Evolutionary conservation across 495 filamentous ascomycete genomes (phyloP), one percentile per base, ranked within the genome.

Genomic region (Apodospora peruviana): DNA sequence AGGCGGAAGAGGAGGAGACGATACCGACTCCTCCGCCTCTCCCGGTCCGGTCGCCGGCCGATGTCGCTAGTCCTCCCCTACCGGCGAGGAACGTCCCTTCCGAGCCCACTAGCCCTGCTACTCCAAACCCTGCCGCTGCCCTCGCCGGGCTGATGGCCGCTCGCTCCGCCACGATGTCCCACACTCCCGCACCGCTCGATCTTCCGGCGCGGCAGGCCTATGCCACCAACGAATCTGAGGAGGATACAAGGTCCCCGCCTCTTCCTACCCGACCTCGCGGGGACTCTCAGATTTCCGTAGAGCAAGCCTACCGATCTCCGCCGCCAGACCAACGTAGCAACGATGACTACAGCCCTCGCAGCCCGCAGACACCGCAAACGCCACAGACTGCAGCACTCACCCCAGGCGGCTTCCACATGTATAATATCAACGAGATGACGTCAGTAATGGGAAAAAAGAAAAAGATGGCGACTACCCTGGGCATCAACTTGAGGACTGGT

Each of bases 351-450:
- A 56, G 51, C 37, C 51, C 52, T 9, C 48, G 49, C 12, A 55
- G 47, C 47, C 60, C 48, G 29, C 58, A 35, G 50, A 60, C 50
- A 36, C 60, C 48, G 11, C 40, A 48, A 45, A 61, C 16, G 45
- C 65, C 45, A 47, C 44, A 47, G 21, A 60, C 59, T 8, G 47
- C 61, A 7, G 58, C 65, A 29, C 75, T 77, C 2, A 84, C 81
- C 14, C 85, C 84, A 4, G 87, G 86, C 10, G 88, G 87, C 18
- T 96, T 88, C 61, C 89, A 91, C 58, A 76, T 96, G 58, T 96
- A 95, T 68, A 95, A 91, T 59, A 87, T 99, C 66, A 91, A 89
- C 65, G 94, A 99, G 65, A 94, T 96, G 82, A 82, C 95, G 2
- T 90, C 90, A 23, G 81, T 88, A 14, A 89, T 94, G 83, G 90